Evolutionary conservation across 2,329 filamentous ascomycete species (phyloP), one percentile per base, ranked within the genome.

Genomic region (Zopfia rhizophila): DNA sequence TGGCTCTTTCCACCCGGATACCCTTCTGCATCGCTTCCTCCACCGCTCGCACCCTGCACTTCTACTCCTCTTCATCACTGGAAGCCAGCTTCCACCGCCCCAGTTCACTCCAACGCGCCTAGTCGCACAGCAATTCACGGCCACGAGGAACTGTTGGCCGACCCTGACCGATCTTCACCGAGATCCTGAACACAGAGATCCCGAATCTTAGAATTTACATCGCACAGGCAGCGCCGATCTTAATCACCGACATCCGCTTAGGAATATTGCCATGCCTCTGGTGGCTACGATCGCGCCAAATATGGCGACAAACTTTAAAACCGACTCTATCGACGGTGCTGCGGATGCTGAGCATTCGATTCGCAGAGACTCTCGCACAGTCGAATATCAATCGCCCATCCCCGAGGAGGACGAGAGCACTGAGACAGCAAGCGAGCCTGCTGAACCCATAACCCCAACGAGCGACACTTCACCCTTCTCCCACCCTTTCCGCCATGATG

Each of bases 331-430:
- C 18, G 35, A 38, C 35, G 32, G 18, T 5, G 13, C 12, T 16
- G 51, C 51, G 7, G 46, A 62, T 16, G 47, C 59, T n/a, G 55
- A 61, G 3, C 56, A 54, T 29, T 28, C 62, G 28, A 48, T 55
- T 18, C 59, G 54, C 42, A 61, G 61, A 37, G 64, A 67, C 28
- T 66, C 65, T 11, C 63, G 60, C 24, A 31, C 56, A 10, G 48
- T 59, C 27, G 62, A 68, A 14, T 59, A 51, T 31, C 63, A 63
- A 13, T 45, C 56, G 24, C 53, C 67, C 24, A 69, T 72, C 41
- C 66, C 67, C 43, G 70, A 72, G 48, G 69, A 71, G 47, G 68
- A 72, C 52, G 69, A 72, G 48, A 71, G 66, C 45, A 70, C 61
- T 22, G 68, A 67, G 35, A 70, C 69, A 5, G 69, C 61, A 22